Evolutionary conservation across 169 alveolate species (phyloP), one percentile per base, ranked within the genome.

Genomic region (Condylostoma magnum): DNA sequence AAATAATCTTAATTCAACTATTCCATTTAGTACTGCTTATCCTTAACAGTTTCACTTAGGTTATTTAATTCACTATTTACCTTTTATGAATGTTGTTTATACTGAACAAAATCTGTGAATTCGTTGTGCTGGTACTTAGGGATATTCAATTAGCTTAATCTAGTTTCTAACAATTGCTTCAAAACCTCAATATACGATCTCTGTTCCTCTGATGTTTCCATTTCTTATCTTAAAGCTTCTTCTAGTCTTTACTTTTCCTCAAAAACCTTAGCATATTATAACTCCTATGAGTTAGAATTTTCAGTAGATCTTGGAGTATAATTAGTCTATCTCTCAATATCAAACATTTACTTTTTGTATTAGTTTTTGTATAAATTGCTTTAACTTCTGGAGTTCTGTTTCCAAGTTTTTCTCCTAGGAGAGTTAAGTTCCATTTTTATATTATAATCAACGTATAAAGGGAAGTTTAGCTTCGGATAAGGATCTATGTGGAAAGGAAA

Each of bases 121-220:
- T 38, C 33, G 33, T 58, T 15, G 15, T 6, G 56, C 18, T 5
- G 8, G 70, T 5, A 4, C 6, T 38, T 30, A 34, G 36, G n/a
- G 6, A 6, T 15, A 20, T 25, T 55, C 6, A 37, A 58, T 4
- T 31, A 18, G 18, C 38, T 55, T 30, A 27, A 12, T 58, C 38
- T 58, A 8, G 57, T 20, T 27, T 65, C 74, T 4, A 65, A 10
- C 6, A 60, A 38, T 46, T 65, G 63, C 28, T 65, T 65, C 4
- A 65, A 47, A 4, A 65, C 74, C 28, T 65, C 74, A 6, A 65
- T 65, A 30, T 65, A 65, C n/a, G 74, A 44, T 65, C 63, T 46
- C 43, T 65, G 74, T 27, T 65, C 74, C 43, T 65, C 74, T 6
- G n/a, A 20, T 44, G 6, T 28, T 20, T 44, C 47, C 58, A 46